Evolutionary conservation across 768 basidiomycete genomes (phyloP), one percentile per base, ranked within the genome.

Genomic region (Bullera alba): DNA sequence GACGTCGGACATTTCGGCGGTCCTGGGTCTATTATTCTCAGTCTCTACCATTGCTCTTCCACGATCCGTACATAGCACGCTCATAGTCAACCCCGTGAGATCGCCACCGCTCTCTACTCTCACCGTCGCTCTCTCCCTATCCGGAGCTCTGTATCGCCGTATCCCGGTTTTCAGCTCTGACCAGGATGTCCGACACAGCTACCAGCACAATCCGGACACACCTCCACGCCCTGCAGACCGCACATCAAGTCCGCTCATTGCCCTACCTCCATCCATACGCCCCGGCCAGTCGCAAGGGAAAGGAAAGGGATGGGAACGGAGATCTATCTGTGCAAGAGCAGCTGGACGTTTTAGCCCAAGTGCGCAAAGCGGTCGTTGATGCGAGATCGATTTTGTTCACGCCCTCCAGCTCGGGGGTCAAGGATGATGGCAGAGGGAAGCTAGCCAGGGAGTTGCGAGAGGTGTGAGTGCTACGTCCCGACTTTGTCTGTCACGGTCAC

Each of bases 241-340:
- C 52, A 19, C 14, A 48, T 26, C 28, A 35, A 8, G 27, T 27
- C 30, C 42, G 44, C 38, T 35, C 54, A n/a, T n/a, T 23, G 21
- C 42, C 64, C 1, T 60, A 58, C 46, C 50, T 56, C 2, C 58
- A 66, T 46, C 58, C 61, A 3, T 66, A 56, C 37, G 58, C 58
- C 8, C 58, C 60, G 2, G 17, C 19, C 26, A 37, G 38, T 17
- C 43, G n/a, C 34, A 53, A 52, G 30, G 43, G 51, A 14, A 56
- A 42, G 51, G 43, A 8, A 50, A 46, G 46, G 56, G 44, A n/a
- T n/a, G n/a, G n/a, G n/a, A n/a, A n/a, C 10, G 21, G 42, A 44
- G 16, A 22, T 8, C 35, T 46, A 2, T 44, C 45, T 4, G 15
- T 43, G 8, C 21, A 51, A 25, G 17, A 42, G n/a, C 52, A 54